phyloP scores from a whole-genome alignment of 2,329 filamentous ascomycete species.

The Pezicula neosporulosa region DNA sequence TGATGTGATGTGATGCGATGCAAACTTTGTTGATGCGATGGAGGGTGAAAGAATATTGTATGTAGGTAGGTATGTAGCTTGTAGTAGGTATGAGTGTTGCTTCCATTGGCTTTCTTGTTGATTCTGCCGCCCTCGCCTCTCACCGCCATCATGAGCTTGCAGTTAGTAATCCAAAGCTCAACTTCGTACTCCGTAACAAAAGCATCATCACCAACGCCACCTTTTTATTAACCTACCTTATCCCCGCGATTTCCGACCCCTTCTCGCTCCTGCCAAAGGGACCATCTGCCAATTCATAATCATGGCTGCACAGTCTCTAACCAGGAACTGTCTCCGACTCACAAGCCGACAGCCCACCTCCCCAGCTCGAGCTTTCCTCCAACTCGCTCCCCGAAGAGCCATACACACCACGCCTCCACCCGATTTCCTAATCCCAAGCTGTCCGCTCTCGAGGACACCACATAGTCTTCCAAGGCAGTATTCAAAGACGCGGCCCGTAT shows the following conservation, averaged over 20 bases:
- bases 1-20: no score
- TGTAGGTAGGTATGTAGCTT: no score
- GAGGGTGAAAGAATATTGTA: no score
- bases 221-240: neutral
- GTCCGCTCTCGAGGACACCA: neutral
- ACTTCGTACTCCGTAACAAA: no score
- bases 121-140: neutral
- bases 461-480: neutral
- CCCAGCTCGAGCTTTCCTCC: constrained; percentile 23
- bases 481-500: neutral
- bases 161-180: no score
- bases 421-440: constrained; percentile 25
- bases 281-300: neutral
- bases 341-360: constrained; percentile 12
- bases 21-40: no score
- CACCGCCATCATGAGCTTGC: constrained; percentile 2
- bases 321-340: constrained; percentile 17
- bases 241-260: no score
- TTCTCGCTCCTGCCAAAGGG: no score
- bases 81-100: no score
- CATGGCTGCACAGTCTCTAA: constrained; percentile 23
- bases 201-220: neutral
- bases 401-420: constrained; percentile 19
- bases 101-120: no score
- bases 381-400: constrained; percentile 18